A percentile compares a stretch with the other conserved stretches of the same genome.
These are phyloP conservation scores for Salix udensis DNA, from an alignment of 345 rosid species.

Conservation along the genomic window DNA sequence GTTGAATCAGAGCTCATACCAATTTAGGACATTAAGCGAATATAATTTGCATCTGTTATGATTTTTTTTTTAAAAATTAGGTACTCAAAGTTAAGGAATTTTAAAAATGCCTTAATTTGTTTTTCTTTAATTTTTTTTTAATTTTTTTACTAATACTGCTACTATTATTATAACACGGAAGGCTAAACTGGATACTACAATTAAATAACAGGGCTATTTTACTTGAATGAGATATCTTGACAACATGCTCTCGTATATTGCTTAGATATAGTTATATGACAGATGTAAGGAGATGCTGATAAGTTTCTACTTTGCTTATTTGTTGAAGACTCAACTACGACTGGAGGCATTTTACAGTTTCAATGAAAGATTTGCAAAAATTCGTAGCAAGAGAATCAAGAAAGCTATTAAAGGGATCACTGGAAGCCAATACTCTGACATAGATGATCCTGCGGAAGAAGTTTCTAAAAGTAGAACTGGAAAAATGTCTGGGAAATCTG, in stretches of 20 bases:
- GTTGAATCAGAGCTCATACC: neutral
- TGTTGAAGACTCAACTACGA: conserved; percentile 81
- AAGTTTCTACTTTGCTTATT: conserved; percentile 13
- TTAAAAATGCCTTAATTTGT: neutral
- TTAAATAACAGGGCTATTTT: neutral
- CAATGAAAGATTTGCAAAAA: conserved; percentile 92
- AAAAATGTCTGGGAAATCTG: conserved; percentile 30
- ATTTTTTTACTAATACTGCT: no score
- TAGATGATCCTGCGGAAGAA: conserved; percentile 41
- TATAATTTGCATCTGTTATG: neutral
- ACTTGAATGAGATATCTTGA: neutral
- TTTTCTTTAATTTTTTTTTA: neutral
- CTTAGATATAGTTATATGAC: neutral
- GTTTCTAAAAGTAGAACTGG: conserved; percentile 40
- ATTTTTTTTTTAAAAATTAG: neutral
- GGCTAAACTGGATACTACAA: neutral
- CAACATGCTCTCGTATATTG: neutral
- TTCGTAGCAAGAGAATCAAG: conserved; percentile 86
- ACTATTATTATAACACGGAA: neutral
- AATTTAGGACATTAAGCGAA: neutral
- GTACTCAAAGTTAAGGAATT: neutral
- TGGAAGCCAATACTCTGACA: conserved; percentile 42
- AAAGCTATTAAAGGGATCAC: conserved; percentile 89
- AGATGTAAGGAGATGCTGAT: conserved; percentile 11
- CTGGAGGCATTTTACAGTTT: conserved; percentile 93